Percentiles rank a stretch among this genome's conserved stretches.
Evolutionary conservation across 495 filamentous ascomycete genomes (phyloP).

Genomic region (Penicillium waksmanii): DNA sequence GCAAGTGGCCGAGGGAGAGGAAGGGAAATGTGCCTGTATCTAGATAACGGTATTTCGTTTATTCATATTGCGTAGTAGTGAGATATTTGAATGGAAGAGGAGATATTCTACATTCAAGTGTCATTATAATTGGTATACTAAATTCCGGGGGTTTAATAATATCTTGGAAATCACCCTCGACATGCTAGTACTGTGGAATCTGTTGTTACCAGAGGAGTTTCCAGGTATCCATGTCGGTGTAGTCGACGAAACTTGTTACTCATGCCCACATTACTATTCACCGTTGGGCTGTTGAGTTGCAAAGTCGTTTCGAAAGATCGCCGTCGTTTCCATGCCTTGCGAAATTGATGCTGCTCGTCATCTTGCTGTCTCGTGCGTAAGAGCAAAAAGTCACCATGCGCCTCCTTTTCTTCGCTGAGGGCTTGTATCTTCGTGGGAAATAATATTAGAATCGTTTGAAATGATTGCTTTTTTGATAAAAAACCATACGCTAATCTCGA

Average conservation of each 20-base stretch:
- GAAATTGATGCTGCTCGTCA: slow-evolving; percentile 45
- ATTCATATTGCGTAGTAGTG: not conserved
- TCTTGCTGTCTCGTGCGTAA: slow-evolving; percentile 42
- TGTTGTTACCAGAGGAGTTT: slow-evolving; percentile 12
- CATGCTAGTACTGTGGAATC: slow-evolving; percentile 21
- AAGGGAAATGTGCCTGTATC: not conserved
- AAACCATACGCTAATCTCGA: not conserved
- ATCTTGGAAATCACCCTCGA: slow-evolving; percentile 11
- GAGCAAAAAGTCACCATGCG: slow-evolving; percentile 39
- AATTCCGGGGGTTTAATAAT: not conserved
- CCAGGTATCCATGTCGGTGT: slow-evolving; percentile 21
- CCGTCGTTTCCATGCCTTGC: slow-evolving; percentile 42
- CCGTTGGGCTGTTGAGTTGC: slow-evolving; percentile 1
- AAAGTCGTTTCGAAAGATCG: slow-evolving; percentile 18
- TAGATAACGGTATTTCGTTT: not conserved
- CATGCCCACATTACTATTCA: slow-evolving; percentile 10
- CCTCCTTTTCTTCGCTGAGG: slow-evolving; percentile 45
- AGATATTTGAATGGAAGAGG: not conserved
- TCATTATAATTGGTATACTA: not conserved
- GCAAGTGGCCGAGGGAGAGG: slow-evolving; percentile 32
- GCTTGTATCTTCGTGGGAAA: slow-evolving; percentile 34
- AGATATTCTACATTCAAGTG: not conserved
- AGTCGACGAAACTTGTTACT: slow-evolving; percentile 23
- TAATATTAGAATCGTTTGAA: slow-evolving; percentile 11
- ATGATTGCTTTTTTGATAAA: not conserved